These are phyloP conservation scores for Alternaria atra DNA, from an alignment of 2,329 filamentous ascomycete genomes.

Conservation along the genomic window DNA sequence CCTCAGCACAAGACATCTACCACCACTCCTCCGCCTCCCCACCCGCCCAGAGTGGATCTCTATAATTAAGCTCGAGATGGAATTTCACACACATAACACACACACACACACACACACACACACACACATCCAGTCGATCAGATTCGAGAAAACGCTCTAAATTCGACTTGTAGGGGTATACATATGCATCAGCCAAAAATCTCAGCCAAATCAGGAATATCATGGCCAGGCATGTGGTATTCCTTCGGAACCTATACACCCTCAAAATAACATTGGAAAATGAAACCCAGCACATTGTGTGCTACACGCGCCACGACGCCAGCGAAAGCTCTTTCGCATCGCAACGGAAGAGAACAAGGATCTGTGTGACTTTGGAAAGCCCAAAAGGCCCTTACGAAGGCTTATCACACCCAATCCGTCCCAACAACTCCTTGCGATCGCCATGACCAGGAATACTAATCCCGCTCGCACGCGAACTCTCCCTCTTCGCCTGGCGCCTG, in stretches of 20 bases:
- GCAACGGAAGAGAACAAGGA: neutral
- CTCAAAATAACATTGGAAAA: neutral
- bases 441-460: slow-evolving; percentile 75
- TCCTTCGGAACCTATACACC: neutral
- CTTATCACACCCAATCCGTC: slow-evolving; percentile 85
- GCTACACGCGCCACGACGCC: slow-evolving; percentile 9
- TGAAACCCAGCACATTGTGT: neutral
- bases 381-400: slow-evolving; percentile 41
- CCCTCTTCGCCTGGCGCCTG: slow-evolving; percentile 62
- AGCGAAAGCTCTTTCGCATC: slow-evolving; percentile 14
- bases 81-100: neutral
- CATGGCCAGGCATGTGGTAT: neutral
- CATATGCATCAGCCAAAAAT: neutral
- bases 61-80: neutral
- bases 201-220: neutral
- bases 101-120: neutral
- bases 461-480: slow-evolving; percentile 57
- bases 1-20: no score
- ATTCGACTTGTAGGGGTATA: slow-evolving; percentile 13
- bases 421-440: slow-evolving; percentile 81
- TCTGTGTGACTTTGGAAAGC: no score
- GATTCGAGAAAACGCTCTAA: neutral
- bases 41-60: neutral
- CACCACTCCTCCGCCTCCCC: no score
- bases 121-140: neutral